These are phyloP conservation scores for Lachancea sp. DNA, from an alignment of 805 yeast species.

Conservation along the genomic window DNA sequence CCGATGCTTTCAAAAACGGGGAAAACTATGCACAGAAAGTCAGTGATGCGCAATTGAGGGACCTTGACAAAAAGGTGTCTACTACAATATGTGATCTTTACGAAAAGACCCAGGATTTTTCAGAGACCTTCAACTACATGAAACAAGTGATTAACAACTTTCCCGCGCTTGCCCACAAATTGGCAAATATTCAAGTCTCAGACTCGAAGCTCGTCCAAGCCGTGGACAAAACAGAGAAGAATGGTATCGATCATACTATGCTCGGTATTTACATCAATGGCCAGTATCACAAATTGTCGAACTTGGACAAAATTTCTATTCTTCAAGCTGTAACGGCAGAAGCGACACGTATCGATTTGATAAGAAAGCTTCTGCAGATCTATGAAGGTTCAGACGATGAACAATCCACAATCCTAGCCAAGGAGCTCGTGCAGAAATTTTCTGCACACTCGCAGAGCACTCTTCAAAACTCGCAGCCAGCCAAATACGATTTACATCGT, in stretches of 20 bases:
- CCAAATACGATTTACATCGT: conserved; percentile 30
- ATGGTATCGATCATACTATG: conserved; percentile 29
- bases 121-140: conserved; percentile 31
- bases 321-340: conserved; percentile 21
- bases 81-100: conserved; percentile 42
- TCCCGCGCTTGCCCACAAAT: conserved; percentile 27
- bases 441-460: conserved; percentile 20
- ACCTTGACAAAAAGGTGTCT: conserved; percentile 64
- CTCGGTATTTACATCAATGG: conserved; percentile 32
- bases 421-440: conserved; percentile 18
- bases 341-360: conserved; percentile 9
- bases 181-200: conserved; percentile 10
- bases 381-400: neutral
- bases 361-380: conserved; percentile 11
- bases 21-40: conserved; percentile 26
- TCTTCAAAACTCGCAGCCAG: conserved; percentile 26
- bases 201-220: conserved; percentile 4
- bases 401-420: conserved; percentile 8
- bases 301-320: conserved; percentile 19
- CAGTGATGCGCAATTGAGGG: conserved; percentile 21
- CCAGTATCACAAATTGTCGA: conserved; percentile 22
- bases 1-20: conserved; percentile 38
- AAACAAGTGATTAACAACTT: conserved; percentile 37
- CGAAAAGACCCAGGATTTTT: conserved; percentile 26
- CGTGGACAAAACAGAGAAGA: conserved; percentile 15